Evolutionary conservation across 768 basidiomycete species (phyloP).

Genomic region (Boletus bicolor): DNA sequence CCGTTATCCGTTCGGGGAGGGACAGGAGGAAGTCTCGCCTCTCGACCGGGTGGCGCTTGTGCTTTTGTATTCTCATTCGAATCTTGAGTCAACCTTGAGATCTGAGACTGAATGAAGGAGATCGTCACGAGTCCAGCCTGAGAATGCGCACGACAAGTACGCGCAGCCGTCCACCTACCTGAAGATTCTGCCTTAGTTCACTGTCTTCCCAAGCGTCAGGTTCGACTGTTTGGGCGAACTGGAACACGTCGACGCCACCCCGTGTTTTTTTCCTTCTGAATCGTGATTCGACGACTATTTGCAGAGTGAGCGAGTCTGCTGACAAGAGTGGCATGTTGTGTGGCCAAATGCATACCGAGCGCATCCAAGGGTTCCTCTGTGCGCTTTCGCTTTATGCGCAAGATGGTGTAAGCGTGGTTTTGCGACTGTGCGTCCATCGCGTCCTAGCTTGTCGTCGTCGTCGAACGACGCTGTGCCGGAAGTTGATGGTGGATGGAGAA

Average conservation of each 20-base stretch:
- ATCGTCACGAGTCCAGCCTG: background rate
- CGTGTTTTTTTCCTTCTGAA: slow-evolving; percentile 61
- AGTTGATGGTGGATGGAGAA: background rate
- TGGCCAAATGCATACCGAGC: slow-evolving; percentile 48
- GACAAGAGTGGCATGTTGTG: slow-evolving; percentile 11
- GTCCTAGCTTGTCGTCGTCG: background rate
- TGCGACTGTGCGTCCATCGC: slow-evolving; percentile 22
- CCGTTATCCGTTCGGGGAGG: slow-evolving; percentile 35
- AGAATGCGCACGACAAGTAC: background rate
- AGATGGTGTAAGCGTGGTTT: slow-evolving; percentile 57
- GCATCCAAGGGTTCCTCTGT: slow-evolving; percentile 82
- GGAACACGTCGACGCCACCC: slow-evolving; percentile 58
- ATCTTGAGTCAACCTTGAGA: slow-evolving; percentile 51
- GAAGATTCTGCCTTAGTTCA: slow-evolving; percentile 51
- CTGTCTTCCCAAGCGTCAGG: slow-evolving; percentile 64
- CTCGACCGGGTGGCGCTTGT: slow-evolving; percentile 15
- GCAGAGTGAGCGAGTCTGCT: slow-evolving; percentile 12
- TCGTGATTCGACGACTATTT: slow-evolving; percentile 60
- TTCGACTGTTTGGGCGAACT: slow-evolving; percentile 80
- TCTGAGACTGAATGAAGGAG: slow-evolving; percentile 44
- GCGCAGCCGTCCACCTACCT: slow-evolving; percentile 42
- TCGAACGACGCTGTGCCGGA: background rate
- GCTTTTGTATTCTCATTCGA: slow-evolving; percentile 20
- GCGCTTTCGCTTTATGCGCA: slow-evolving; percentile 80
- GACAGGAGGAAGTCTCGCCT: slow-evolving; percentile 6